These are phyloP conservation scores for Populus alba DNA, from an alignment of 345 rosid species.

Conservation along the genomic window DNA sequence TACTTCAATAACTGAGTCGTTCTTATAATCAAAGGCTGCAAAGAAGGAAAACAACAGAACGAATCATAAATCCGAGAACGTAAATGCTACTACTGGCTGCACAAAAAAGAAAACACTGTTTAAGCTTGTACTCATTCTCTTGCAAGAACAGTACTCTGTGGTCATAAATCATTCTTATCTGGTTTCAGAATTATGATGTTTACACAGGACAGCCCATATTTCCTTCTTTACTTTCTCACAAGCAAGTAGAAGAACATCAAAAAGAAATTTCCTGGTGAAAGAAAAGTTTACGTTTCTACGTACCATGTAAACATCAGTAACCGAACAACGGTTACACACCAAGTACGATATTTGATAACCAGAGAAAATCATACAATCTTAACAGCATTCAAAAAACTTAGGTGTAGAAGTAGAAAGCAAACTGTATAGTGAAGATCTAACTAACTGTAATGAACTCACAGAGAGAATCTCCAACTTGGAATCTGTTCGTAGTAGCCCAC, in stretches of 20 bases:
- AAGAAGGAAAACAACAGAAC: not conserved
- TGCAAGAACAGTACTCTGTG: not conserved
- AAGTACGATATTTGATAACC: not conserved
- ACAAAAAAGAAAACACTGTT: not conserved
- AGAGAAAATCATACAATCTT: too few species aligned
- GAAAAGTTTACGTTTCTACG: not conserved
- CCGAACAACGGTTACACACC: not conserved
- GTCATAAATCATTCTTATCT: not conserved
- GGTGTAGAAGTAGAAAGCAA: not conserved
- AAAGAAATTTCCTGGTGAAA: too few species aligned
- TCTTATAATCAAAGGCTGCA: conserved; percentile 62
- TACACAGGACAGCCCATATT: too few species aligned
- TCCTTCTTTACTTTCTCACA: too few species aligned
- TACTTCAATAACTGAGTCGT: conserved; percentile 69
- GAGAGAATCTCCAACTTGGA: conserved; percentile 67
- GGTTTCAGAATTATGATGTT: too few species aligned
- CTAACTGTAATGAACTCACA: conserved; percentile 31
- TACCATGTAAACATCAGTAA: not conserved
- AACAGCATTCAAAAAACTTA: too few species aligned
- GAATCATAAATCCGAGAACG: not conserved
- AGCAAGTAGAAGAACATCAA: too few species aligned
- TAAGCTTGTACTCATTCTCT: not conserved
- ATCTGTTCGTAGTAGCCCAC: conserved; percentile 65
- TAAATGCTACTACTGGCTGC: not conserved
- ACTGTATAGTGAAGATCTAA: too few species aligned